These are phyloP conservation scores for Fusarium pininemorale DNA, from an alignment of 2,329 filamentous ascomycete species.

Conservation along the genomic window DNA sequence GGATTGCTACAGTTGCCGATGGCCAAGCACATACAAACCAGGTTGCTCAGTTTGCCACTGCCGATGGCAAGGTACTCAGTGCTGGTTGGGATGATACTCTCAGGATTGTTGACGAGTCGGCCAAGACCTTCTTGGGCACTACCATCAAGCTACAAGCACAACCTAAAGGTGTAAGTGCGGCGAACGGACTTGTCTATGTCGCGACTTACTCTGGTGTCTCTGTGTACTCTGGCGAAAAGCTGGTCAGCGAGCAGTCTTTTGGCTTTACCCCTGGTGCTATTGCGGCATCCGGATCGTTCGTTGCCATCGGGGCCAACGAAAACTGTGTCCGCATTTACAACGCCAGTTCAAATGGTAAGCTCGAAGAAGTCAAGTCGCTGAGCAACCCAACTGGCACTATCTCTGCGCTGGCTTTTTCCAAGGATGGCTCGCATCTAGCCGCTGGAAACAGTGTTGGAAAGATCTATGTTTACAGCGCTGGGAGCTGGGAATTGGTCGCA, in stretches of 20 bases:
- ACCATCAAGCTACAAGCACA: conserved; percentile 77
- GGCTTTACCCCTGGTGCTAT: conserved; percentile 75
- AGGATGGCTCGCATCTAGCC: conserved; percentile 79
- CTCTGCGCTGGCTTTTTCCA: conserved; percentile 85
- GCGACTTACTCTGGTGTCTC: conserved; percentile 62
- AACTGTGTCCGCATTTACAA: conserved; percentile 79
- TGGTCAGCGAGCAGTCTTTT: conserved; percentile 67
- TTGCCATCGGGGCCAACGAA: conserved; percentile 80
- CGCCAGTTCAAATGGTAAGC: conserved; percentile 62
- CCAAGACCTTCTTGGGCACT: conserved; percentile 78
- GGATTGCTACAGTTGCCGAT: conserved; percentile 75
- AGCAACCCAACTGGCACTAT: conserved; percentile 76
- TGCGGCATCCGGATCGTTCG: conserved; percentile 70
- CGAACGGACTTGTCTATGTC: conserved; percentile 63
- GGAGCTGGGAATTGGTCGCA: conserved; percentile 75
- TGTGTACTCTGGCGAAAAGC: conserved; percentile 68
- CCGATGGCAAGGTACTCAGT: conserved; percentile 75
- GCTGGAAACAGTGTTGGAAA: conserved; percentile 87
- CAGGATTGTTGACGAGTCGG: conserved; percentile 77
- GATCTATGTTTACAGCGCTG: conserved; percentile 78
- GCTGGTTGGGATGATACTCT: conserved; percentile 95
- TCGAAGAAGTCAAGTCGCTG: conserved; percentile 66
- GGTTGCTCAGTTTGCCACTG: conserved; percentile 76
- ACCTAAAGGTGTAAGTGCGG: conserved; percentile 76
- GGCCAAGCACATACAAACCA: conserved; percentile 88